Base-by-base conservation (phyloP, 345 rosid species). In the Eucalyptus virginea region DNA sequence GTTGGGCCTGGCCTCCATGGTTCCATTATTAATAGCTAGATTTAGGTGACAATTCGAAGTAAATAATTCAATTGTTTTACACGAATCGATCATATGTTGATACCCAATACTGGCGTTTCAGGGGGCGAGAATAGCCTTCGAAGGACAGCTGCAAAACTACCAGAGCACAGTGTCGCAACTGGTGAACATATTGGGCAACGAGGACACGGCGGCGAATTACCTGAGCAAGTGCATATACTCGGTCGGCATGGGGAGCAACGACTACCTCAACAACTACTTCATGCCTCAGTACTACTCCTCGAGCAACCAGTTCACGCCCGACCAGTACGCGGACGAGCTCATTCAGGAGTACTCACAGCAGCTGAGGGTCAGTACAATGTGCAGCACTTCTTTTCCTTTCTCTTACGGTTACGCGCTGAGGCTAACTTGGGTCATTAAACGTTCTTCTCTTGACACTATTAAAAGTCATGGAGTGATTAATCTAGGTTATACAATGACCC, bases 251-350 rank as follows among this genome's bases (percentile, higher is more conserved):
- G 99, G 99, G 28, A 98, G 98, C 93, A 98, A 98, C 87, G 99
- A 98, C 83, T 98, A 98, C 91, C 97, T 98, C 40, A 98, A 97
- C 89, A 98, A 98, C 90, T 98, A 98, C 89, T 97, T 98, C 93
- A 95, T 95, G 97, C 99, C 99, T 17, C 89, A 88, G 15, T 90
- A 86, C 87, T 98, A 97, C 93, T 49, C 96, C 24, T 90, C 95
- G 32, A 56, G 94, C 88, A 90, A 92, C 34, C 96, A 91, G 87
- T 98, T 85, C 88, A 94, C 92, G 4, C 94, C 98, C 0, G 95
- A 94, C 8, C 92, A 94, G 87, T 97, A 91, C 23, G 97, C 99
- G 11, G 91, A 94, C 47, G 92, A 87, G 89, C 99, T 98, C 81
- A 94, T 94, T 90, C 90, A 81, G 58, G 91, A 94, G 17, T 98